Conservation (phyloP, 371 early-diverging fungal species). For the Syncephalastrum sp. region DNA sequence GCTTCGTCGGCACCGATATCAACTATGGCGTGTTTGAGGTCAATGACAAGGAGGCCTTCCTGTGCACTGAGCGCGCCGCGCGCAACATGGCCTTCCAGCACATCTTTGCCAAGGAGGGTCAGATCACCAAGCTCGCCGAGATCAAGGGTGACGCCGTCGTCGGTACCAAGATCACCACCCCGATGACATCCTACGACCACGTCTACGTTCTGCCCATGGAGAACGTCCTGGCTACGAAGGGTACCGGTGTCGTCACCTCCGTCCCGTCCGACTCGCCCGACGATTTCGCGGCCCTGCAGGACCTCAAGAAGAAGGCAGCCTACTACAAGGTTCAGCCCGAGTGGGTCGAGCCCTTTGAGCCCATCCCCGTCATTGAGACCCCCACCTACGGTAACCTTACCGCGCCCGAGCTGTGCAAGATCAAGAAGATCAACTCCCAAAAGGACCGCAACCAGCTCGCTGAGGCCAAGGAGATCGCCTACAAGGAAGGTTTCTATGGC, state of each 20-base stretch:
- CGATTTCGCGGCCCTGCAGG: conserved; percentile 89
- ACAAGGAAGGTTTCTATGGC: conserved; percentile 97
- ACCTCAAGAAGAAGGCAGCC: conserved; percentile 90
- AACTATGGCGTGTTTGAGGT: conserved; percentile 86
- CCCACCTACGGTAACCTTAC: conserved; percentile 84
- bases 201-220: conserved; percentile 98
- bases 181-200: conserved; percentile 71
- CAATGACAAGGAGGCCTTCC: conserved; percentile 77
- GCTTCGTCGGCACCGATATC: conserved; percentile 92
- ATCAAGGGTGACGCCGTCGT: conserved; percentile 82
- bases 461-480: conserved; percentile 92
- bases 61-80: conserved; percentile 92
- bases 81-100: conserved; percentile 97
- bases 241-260: conserved; percentile 98
- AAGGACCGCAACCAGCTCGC: conserved; percentile 92
- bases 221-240: conserved; percentile 91
- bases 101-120: conserved; percentile 66
- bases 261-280: conserved; percentile 99
- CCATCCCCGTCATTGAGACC: conserved; percentile 86
- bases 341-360: conserved; percentile 86
- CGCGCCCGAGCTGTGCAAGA: conserved; percentile 81
- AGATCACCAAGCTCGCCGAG: conserved; percentile 68
- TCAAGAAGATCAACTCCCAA: conserved; percentile 93
- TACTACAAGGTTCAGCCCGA: conserved; percentile 88
- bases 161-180: conserved; percentile 91